These are phyloP conservation scores for Mollisia scopiformis DNA, from an alignment of 2,329 filamentous ascomycete species.

Conservation along the genomic window DNA sequence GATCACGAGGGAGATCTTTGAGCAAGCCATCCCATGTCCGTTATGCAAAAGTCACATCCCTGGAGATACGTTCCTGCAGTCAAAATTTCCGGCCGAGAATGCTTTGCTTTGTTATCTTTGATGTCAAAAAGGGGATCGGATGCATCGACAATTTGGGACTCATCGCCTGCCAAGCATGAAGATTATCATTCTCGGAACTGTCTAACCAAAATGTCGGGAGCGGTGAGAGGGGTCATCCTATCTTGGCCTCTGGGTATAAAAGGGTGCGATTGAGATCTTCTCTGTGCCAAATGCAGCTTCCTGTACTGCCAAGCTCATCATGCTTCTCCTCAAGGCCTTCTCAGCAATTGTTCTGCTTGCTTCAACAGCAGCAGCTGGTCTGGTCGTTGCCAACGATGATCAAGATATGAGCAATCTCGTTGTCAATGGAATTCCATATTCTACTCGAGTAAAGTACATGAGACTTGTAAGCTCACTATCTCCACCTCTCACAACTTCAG, in stretches of 20 bases:
- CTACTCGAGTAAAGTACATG: constrained; percentile 18
- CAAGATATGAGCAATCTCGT: constrained; percentile 18
- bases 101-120: neutral
- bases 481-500: neutral
- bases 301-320: neutral
- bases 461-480: constrained; percentile 1
- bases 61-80: neutral
- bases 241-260: neutral
- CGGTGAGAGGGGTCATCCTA: neutral
- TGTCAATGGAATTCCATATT: constrained; percentile 17
- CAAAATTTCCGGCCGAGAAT: neutral
- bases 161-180: neutral
- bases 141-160: neutral
- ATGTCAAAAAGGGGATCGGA: neutral
- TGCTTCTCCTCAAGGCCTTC: neutral
- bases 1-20: too few relatives aligned
- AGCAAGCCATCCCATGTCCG: too few relatives aligned
- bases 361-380: constrained; percentile 1
- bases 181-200: neutral
- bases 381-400: constrained; percentile 17
- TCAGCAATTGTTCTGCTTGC: constrained; percentile 1
- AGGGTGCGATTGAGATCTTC: neutral
- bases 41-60: too few relatives aligned
- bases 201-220: neutral
- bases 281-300: neutral